Evolutionary conservation across 371 early-diverging fungal species (phyloP), one percentile per base, ranked within the genome.

Genomic region (Parasitella parasitica): DNA sequence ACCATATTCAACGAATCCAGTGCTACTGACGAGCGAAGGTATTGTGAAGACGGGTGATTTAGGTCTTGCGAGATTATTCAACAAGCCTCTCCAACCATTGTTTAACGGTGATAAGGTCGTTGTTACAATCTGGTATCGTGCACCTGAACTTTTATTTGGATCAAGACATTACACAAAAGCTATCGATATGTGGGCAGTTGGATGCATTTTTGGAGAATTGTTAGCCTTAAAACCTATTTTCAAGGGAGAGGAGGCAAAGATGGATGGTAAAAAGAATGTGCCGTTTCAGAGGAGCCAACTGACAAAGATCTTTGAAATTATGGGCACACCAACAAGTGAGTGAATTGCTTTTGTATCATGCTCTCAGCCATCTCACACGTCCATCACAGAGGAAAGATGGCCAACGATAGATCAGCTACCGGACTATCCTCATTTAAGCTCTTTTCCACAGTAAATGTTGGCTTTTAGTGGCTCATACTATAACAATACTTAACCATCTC

Each of bases 51-150:
- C 91, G 58, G 92, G 89, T 39, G 97, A 97, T 81, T 77, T 96
- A 51, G 97, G 97, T 34, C 76, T 97, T 58, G 97, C 97, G 1
- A 80, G 97, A 26, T 62, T 93, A 22, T 95, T 93, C 57, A 86
- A 89, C 59, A 74, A 82, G 37, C 95, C 95, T 2, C 71, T 95
- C 16, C 90, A 92, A 55, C 90, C 95, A 0, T 73, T 96, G 15
- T 93, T 89, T 61, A 87, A 83, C 59, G 93, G 94, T 4, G 96
- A 96, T 71, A 94, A 95, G 66, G 94, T 96, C 0, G 98, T 99
- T 5, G 96, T 98, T 4, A 99, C 99, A 0, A 91, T 96, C 41
- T 97, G 97, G 97, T 99, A 99, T 73, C 87, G 99, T 36, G 88
- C 98, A 1, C 98, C 98, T 0, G 99, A 99, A 71, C 75, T 99